Conservation (phyloP, 1,139 yeast species). For the Suhomyces anneliseae region DNA sequence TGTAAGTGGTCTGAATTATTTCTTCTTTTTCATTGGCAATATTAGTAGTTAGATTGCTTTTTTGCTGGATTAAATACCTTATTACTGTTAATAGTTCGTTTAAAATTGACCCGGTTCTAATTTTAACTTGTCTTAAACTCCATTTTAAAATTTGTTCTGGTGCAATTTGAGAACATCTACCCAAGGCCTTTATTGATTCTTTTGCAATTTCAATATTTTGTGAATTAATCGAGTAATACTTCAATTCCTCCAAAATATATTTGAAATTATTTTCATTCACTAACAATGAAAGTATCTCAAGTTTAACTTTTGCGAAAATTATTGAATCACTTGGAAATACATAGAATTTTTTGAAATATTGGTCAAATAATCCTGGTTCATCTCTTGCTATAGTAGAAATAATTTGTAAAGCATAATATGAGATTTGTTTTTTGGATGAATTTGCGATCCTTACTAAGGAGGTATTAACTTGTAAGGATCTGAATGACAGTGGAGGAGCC, state of each 20-base stretch:
- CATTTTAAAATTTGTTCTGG: slow-evolving; percentile 38
- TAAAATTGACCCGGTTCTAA: slow-evolving; percentile 34
- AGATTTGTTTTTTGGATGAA: slow-evolving; percentile 32
- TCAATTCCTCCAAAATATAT: slow-evolving; percentile 62
- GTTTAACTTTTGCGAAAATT: slow-evolving; percentile 52
- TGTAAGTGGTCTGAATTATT: slow-evolving; percentile 36
- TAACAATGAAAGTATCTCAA: slow-evolving; percentile 62
- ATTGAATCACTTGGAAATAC: slow-evolving; percentile 58
- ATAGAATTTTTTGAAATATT: slow-evolving; percentile 52
- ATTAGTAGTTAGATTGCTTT: slow-evolving; percentile 19
- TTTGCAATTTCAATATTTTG: slow-evolving; percentile 37
- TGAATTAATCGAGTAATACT: slow-evolving; percentile 56
- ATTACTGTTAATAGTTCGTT: slow-evolving; percentile 68
- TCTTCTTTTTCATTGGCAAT: slow-evolving; percentile 28
- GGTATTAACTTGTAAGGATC: slow-evolving; percentile 48
- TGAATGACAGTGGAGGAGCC: slow-evolving; percentile 52
- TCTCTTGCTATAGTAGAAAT: slow-evolving; percentile 35
- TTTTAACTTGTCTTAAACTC: slow-evolving; percentile 38
- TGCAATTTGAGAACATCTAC: slow-evolving; percentile 50
- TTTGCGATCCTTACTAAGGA: slow-evolving; percentile 47
- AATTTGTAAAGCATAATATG: slow-evolving; percentile 42
- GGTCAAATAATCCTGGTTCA: slow-evolving; percentile 48
- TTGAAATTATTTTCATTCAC: slow-evolving; percentile 54
- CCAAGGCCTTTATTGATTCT: slow-evolving; percentile 58
- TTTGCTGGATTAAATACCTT: slow-evolving; percentile 69